Evolutionary conservation across 805 yeast genomes (phyloP), one percentile per base, ranked within the genome.

Genomic region (Tetrapisispora nanseiensis): DNA sequence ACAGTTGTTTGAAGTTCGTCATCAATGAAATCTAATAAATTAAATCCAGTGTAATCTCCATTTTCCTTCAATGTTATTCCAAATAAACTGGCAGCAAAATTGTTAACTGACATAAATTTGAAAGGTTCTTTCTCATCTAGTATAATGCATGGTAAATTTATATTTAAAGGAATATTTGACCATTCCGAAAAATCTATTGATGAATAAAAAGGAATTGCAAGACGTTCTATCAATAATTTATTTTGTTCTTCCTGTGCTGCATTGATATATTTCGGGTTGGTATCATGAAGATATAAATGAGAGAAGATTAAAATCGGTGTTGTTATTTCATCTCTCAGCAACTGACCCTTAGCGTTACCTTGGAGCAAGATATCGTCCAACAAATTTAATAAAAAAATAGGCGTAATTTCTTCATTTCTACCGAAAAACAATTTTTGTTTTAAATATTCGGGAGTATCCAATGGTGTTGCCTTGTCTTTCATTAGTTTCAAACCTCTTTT

Each of bases 61-160:
- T 16, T 20, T 5, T 11, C 15, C 5, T 24, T 15, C 18, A 5
- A 3, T 4, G 15, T 7, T 22, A 37, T 16, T 3, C 24, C 3
- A 6, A 37, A 15, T 21, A 37, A 16, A 6, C 22, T 21, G 3
- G 12, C 12, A 13, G 40, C 40, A 30, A 9, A 27, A 3, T n/a
- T 37, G 24, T 37, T 37, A 8, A 30, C 16, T 16, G 41, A 39
- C 30, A 39, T 26, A n/a, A 39, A 32, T 18, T 23, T 23, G 16
- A 16, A 39, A 13, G 41, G 41, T 16, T 22, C 12, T n/a, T 13
- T 6, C 4, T 6, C 11, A 6, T 18, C 16, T 3, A 15, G 3
- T 13, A 39, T 19, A 3, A 39, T 11, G 12, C 32, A 32, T 13
- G 41, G 41, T 16, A 31, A 23, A 23, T 18, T 24, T 1, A 19